These are phyloP conservation scores for Teunomyces lycoperdinae DNA, from an alignment of 805 yeast genomes.

Conservation along the genomic window DNA sequence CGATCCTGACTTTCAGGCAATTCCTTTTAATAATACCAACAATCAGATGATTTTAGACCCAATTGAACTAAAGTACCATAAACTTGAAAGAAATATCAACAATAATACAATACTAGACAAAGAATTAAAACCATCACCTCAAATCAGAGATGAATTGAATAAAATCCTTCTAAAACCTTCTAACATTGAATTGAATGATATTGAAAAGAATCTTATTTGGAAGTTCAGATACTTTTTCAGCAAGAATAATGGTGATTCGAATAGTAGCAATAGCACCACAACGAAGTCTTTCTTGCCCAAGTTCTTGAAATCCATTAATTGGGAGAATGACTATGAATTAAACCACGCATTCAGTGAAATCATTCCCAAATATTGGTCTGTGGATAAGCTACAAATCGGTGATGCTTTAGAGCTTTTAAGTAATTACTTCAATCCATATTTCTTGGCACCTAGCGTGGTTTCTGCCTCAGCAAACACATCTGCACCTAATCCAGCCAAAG, in stretches of 20 bases:
- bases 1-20: constrained; percentile 40
- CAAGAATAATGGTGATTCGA: constrained; percentile 50
- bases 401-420: constrained; percentile 86
- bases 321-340: constrained; percentile 82
- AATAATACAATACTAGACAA: constrained; percentile 73
- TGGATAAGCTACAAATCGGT: constrained; percentile 74
- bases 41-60: constrained; percentile 52
- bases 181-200: constrained; percentile 73
- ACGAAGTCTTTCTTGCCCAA: constrained; percentile 57
- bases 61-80: constrained; percentile 81
- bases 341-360: constrained; percentile 70
- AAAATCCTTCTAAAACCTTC: constrained; percentile 75
- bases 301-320: constrained; percentile 80
- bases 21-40: constrained; percentile 11
- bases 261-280: constrained; percentile 34
- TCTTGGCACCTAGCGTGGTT: constrained; percentile 17
- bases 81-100: constrained; percentile 74
- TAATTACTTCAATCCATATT: constrained; percentile 60
- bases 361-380: constrained; percentile 56
- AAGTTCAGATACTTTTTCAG: constrained; percentile 75
- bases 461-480: not conserved
- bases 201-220: constrained; percentile 88
- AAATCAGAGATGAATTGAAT: constrained; percentile 68
- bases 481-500: constrained; percentile 5
- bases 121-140: constrained; percentile 86